These are phyloP conservation scores for Ganoderma resinaceum DNA, from an alignment of 1,284 basidiomycete species.

Conservation along the genomic window DNA sequence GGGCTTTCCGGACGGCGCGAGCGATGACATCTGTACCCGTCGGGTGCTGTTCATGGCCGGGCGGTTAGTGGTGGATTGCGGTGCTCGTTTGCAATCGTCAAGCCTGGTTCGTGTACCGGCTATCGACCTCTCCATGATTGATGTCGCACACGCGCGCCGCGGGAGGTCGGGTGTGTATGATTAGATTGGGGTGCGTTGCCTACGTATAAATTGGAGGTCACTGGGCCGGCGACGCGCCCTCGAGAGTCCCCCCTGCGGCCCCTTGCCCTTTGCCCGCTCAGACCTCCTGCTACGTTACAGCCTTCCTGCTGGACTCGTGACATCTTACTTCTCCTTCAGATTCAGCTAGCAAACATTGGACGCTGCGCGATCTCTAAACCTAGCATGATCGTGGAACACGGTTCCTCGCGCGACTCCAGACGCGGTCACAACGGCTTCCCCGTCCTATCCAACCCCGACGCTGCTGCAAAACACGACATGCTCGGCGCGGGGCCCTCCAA, in stretches of 20 bases:
- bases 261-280: too few relatives aligned
- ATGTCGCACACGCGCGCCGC: not conserved
- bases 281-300: not conserved
- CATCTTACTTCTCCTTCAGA: not conserved
- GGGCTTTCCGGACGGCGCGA: not conserved
- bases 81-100: not conserved
- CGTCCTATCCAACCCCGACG: not conserved
- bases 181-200: not conserved
- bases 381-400: not conserved
- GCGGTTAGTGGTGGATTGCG: not conserved
- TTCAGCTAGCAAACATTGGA: not conserved
- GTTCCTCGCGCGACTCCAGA: not conserved
- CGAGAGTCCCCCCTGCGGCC: too few relatives aligned
- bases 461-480: too few relatives aligned
- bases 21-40: not conserved
- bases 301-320: not conserved
- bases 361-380: not conserved
- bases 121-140: not conserved
- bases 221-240: too few relatives aligned
- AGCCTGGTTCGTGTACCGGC: not conserved
- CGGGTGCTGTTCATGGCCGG: not conserved
- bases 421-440: slow-evolving; percentile 3
- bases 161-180: not conserved
- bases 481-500: not conserved
- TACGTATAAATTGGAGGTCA: not conserved